A percentile compares a stretch with the other conserved stretches of the same genome.
Evolutionary conservation across 176 grass and related monocot species (phyloP).

Genomic region (Triticum dicoccoides): DNA sequence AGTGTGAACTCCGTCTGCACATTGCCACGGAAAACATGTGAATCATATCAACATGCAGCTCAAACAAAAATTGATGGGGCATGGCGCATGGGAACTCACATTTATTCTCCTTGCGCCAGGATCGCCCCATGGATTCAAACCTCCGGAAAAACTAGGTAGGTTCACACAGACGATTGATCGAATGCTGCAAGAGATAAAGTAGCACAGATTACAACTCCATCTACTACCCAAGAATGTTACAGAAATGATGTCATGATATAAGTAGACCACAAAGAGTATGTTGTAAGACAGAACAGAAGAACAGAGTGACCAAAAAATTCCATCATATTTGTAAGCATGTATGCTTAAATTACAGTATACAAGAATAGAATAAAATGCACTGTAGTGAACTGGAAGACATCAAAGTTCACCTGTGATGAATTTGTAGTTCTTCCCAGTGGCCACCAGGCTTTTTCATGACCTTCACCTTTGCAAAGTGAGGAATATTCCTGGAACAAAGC

Average conservation of each 20-base stretch:
- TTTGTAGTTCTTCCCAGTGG: slow-evolving; percentile 68
- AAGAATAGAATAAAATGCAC: not conserved
- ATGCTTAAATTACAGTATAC: not conserved
- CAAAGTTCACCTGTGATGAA: slow-evolving; percentile 63
- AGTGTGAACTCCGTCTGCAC: slow-evolving; percentile 60
- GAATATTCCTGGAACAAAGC: slow-evolving; percentile 70
- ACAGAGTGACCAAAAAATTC: not conserved
- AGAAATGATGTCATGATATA: not conserved
- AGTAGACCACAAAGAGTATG: not conserved
- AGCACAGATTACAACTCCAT: slow-evolving; percentile 4
- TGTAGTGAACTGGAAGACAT: not conserved
- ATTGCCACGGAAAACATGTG: not conserved
- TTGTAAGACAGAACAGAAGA: slow-evolving; percentile 5
- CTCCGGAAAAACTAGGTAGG: slow-evolving; percentile 75
- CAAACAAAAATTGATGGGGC: not conserved
- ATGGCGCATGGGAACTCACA: slow-evolving; percentile 24
- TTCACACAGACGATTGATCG: slow-evolving; percentile 72
- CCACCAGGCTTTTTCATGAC: slow-evolving; percentile 72
- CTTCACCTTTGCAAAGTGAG: slow-evolving; percentile 86
- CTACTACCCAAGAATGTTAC: not conserved
- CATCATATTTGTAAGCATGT: not conserved
- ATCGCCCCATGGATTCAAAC: slow-evolving; percentile 68
- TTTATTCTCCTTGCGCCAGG: slow-evolving; percentile 42
- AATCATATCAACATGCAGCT: not conserved
- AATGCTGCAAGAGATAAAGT: slow-evolving; percentile 45